Evolutionary conservation across 805 yeast genomes (phyloP), one percentile per base, ranked within the genome.

Genomic region (Kazachstania psychrophila): DNA sequence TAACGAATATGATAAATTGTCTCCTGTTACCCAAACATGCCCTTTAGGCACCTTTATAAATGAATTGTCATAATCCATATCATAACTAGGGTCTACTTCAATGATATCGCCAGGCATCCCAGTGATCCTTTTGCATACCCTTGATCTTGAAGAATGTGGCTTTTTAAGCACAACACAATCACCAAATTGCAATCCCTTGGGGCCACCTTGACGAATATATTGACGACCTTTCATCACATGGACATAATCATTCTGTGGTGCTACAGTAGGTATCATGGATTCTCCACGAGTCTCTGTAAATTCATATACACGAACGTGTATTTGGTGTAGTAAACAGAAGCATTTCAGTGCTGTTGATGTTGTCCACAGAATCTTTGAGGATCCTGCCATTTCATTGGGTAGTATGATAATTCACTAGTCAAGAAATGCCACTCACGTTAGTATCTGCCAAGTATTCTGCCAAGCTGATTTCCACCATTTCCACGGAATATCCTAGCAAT

Each of bases 21-120:
- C 99, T 2, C 99, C 99, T 0, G 96, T 86, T 3, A 88, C 79
- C 97, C 97, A 92, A 33, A 85, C 83, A 60, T 92, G 98, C 2
- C 98, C 98, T 46, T 78, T 75, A 1, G 98, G 98, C 0, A 92
- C 88, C 38, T 65, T 68, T 7, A 89, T 77, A 56, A 67, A 85
- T 39, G 73, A 71, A 31, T 61, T 44, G 34, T 55, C 58, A 31
- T 32, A 31, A 13, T 36, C 36, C 14, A 49, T 45, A 4, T 54
- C 57, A 18, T 45, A 66, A 29, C 86, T 73, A 10, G 96, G 96
- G 54, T 92, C 96, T 3, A 83, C 68, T 37, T 80, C 56, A 3
- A 92, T 73, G 13, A 78, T 53, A 63, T 89, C 97, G 1, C 97
- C 97, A 0, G 96, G 94, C 94, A 89, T 80, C 0, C 97, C 98